phyloP scores from a whole-genome alignment of 202 grass and related monocot species.

The Carex arenaria region DNA sequence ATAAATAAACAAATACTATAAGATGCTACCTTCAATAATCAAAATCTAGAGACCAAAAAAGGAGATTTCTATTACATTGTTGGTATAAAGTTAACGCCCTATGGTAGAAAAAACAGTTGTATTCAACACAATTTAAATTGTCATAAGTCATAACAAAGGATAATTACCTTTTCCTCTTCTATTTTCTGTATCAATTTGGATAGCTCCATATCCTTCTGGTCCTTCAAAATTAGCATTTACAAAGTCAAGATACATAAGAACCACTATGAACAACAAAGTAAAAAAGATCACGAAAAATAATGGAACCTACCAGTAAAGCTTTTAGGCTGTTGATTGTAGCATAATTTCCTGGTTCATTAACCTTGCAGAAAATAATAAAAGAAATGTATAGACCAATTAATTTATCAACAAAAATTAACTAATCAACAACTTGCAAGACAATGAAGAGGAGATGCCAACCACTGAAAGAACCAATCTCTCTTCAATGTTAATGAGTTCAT shows the following conservation, averaged over 20 bases:
- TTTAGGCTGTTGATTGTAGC: conserved; percentile 13
- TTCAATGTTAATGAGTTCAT: background rate
- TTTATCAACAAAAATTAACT: background rate
- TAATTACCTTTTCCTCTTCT: conserved; percentile 26
- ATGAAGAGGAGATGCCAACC: background rate
- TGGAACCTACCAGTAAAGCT: conserved; percentile 9
- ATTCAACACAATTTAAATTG: background rate
- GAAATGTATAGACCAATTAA: background rate
- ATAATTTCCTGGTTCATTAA: conserved; percentile 7
- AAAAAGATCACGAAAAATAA: background rate
- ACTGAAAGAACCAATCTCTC: background rate
- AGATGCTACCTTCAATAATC: background rate
- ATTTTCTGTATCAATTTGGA: conserved; percentile 17
- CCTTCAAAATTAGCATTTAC: conserved; percentile 8
- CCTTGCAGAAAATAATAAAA: background rate
- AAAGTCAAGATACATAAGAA: conserved; percentile 1
- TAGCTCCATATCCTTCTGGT: conserved; percentile 8
- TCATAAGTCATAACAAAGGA: background rate
- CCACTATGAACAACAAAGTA: background rate
- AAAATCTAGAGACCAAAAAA: background rate
- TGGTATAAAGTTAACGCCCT: background rate
- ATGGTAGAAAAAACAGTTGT: background rate
- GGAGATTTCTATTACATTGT: background rate
- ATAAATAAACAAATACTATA: background rate
- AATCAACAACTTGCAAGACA: background rate